Evolutionary conservation across 371 early-diverging fungal species (phyloP).

Genomic region (Mortierella sp.): DNA sequence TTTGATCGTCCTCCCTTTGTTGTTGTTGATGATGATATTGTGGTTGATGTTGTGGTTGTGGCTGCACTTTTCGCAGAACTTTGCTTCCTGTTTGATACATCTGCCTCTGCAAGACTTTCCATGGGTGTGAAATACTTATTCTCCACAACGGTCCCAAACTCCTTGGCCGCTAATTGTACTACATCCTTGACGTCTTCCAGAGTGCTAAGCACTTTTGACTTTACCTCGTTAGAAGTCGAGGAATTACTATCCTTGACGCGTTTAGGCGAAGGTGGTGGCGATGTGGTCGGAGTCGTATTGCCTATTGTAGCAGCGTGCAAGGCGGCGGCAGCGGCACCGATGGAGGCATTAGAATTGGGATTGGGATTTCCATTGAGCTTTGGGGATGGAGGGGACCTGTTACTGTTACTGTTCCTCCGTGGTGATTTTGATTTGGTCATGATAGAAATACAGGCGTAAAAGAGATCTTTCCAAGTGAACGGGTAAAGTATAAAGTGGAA

Average conservation of each 20-base stretch:
- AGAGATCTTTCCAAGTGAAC: conserved; percentile 2
- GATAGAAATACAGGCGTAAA: conserved; percentile 2
- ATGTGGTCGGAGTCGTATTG: conserved; percentile 10
- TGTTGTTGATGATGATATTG: neutral
- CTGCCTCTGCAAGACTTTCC: conserved; percentile 11
- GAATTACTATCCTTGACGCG: conserved; percentile 9
- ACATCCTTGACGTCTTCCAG: conserved; percentile 11
- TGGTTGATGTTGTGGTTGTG: neutral
- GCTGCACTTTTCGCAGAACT: neutral
- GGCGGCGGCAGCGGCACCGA: conserved; percentile 26
- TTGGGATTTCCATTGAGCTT: neutral
- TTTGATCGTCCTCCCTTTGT: conserved; percentile 4
- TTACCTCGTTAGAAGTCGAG: conserved; percentile 13
- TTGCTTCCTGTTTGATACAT: neutral
- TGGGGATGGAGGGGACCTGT: conserved; percentile 13
- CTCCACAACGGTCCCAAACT: conserved; percentile 13
- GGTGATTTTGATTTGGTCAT: conserved; percentile 55
- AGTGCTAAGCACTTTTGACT: neutral
- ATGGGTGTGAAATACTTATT: conserved; percentile 14
- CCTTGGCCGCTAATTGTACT: conserved; percentile 6
- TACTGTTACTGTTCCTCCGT: conserved; percentile 8
- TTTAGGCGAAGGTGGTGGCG: conserved; percentile 8
- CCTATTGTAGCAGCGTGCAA: conserved; percentile 32
- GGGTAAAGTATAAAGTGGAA: neutral
- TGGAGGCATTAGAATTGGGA: neutral